Conservation (phyloP, 371 early-diverging fungal species). For the Mucor sp. region DNA sequence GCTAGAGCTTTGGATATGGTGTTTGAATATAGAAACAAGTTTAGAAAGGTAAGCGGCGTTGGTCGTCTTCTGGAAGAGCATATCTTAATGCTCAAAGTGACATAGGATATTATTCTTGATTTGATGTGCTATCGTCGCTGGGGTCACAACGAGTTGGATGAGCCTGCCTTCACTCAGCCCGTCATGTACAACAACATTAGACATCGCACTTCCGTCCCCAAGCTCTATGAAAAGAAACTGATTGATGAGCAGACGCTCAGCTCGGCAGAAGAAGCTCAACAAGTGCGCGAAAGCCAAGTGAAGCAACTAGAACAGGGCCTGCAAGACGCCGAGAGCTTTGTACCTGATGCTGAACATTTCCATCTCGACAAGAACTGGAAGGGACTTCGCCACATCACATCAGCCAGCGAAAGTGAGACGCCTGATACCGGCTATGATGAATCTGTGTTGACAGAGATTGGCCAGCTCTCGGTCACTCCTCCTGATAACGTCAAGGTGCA, state of each 20-base stretch:
- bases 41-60: conserved; percentile 63
- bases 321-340: conserved; percentile 53
- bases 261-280: conserved; percentile 47
- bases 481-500: conserved; percentile 75
- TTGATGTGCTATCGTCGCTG: conserved; percentile 91
- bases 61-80: too few species aligned
- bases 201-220: conserved; percentile 78
- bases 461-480: conserved; percentile 68
- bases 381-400: conserved; percentile 52
- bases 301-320: conserved; percentile 62
- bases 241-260: conserved; percentile 41
- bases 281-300: conserved; percentile 57
- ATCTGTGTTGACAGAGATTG: conserved; percentile 68
- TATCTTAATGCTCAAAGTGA: too few species aligned
- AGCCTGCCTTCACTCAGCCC: conserved; percentile 97
- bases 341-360: conserved; percentile 33
- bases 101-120: conserved; percentile 85
- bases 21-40: conserved; percentile 88
- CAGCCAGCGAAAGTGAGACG: background rate
- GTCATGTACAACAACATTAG: conserved; percentile 94
- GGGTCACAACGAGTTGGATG: conserved; percentile 98
- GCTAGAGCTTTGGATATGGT: conserved; percentile 84
- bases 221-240: conserved; percentile 76
- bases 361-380: conserved; percentile 76
- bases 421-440: conserved; percentile 62